These are phyloP conservation scores for Pythium aquatile DNA, from an alignment of 352 stramenopile species.

Conservation along the genomic window DNA sequence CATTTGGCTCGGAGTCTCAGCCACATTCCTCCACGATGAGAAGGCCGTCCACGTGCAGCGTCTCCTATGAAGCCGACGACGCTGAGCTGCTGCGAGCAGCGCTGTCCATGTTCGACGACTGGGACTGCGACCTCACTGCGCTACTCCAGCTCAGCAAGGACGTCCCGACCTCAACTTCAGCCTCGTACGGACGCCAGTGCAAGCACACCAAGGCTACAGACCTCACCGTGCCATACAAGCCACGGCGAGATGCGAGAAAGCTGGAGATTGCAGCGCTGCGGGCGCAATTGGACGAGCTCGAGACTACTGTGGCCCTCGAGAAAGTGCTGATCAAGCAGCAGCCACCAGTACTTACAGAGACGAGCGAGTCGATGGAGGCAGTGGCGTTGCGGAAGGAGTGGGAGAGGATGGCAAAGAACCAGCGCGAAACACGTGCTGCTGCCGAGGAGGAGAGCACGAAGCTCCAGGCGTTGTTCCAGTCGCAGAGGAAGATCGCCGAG, in stretches of 20 bases:
- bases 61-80: not conserved
- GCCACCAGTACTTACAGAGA: not conserved
- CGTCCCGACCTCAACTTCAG: too few relatives aligned
- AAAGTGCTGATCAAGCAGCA: not conserved
- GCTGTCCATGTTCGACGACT: slow-evolving; percentile 1
- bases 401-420: not conserved
- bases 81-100: not conserved
- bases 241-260: not conserved
- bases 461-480: not conserved
- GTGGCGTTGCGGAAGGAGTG: slow-evolving; percentile 7
- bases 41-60: not conserved
- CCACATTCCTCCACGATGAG: too few relatives aligned
- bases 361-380: not conserved
- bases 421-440: slow-evolving; percentile 1
- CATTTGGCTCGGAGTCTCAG: too few relatives aligned
- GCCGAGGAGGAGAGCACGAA: slow-evolving; percentile 13
- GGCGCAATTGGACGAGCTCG: not conserved
- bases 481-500: not conserved
- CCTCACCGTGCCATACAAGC: not conserved
- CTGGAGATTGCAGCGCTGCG: not conserved
- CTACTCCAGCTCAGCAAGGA: not conserved
- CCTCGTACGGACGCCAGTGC: not conserved
- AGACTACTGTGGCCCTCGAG: not conserved
- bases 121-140: not conserved
- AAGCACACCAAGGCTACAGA: not conserved